Evolutionary conservation across 2,329 filamentous ascomycete species (phyloP), one percentile per base, ranked within the genome.

Genomic region (Ceratocystis destructans): DNA sequence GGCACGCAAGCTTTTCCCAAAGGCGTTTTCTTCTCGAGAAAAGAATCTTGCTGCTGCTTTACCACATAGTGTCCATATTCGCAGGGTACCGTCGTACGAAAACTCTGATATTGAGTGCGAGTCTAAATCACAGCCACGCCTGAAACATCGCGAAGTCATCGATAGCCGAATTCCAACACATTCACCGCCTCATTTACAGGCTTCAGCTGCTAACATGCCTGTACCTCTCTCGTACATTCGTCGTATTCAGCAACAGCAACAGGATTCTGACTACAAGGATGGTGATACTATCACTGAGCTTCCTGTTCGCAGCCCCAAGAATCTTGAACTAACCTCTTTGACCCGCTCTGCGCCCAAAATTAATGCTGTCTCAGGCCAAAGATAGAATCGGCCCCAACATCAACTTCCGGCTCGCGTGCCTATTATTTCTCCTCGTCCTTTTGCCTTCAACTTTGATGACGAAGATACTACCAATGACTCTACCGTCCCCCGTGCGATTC

Each of bases 301-400:
- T 17, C 12, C 28, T 33, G 25, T 37, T 17, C 7, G 55, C 5
- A 20, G 55, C 5, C 28, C 55, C 15, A 59, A 59, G 20, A 59
- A 59, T 37, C 7, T 59, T 37, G 55, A 28, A 20, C 55, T 59
- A 25, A 31, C 55, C 55, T 59, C 55, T 20, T 20, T 59, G 55
- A 44, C 25, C 8, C 48, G 53, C 17, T 61, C 66, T 45, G 45
- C 62, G 41, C 62, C 66, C 31, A 67, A 64, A 44, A 22, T 67
- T 53, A 53, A 62, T 44, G 64, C 66, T 48, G 62, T 53, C 15
- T 7, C 62, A 41, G 64, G 64, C 61, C 64, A 66, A 61, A 68
- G 66, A 68, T 68, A 68, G 66, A 68, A 68, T 68, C 66, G 64
- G 57, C 44, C 64, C 7, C 64, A 68, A 50, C 64, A 65, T 41